A percentile compares a stretch with the other conserved stretches of the same genome.
Evolutionary conservation across 176 grass and related monocot genomes (phyloP).

Genomic region (Rhynchospora breviuscula): DNA sequence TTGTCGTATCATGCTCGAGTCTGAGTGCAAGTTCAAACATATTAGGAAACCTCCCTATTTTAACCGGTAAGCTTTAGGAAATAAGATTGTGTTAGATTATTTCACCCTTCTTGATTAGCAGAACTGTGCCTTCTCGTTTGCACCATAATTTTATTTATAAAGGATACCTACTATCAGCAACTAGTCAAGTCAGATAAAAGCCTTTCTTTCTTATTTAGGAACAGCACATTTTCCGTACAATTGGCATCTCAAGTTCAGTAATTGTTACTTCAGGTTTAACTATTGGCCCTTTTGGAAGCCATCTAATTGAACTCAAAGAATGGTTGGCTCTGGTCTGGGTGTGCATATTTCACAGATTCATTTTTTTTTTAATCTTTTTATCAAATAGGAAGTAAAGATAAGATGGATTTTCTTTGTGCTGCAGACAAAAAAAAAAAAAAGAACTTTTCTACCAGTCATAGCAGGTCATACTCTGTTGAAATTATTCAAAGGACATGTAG

Average conservation of each 20-base stretch:
- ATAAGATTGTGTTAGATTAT: background rate
- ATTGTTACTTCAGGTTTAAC: background rate
- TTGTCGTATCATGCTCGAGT: conserved; percentile 87
- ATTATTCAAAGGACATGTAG: background rate
- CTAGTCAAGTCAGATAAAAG: background rate
- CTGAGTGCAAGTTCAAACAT: conserved; percentile 86
- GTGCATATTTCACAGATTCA: background rate
- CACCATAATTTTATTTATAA: background rate
- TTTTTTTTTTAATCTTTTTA: background rate
- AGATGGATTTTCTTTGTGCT: background rate
- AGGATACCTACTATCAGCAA: background rate
- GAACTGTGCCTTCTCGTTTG: background rate
- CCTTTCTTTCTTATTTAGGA: background rate
- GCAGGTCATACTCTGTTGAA: background rate
- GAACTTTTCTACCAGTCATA: background rate
- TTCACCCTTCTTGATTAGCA: background rate
- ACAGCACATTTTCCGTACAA: background rate
- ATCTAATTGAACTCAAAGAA: background rate
- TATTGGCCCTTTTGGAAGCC: background rate
- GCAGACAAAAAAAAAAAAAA: background rate
- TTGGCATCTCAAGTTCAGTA: background rate
- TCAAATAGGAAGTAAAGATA: background rate
- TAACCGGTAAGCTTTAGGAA: conserved; percentile 46
- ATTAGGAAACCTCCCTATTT: conserved; percentile 96
- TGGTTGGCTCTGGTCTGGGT: background rate